Percentiles rank a stretch among this genome's conserved stretches.
These are phyloP conservation scores for Cytidiella melzeri DNA, from an alignment of 768 basidiomycete species.

Conservation along the genomic window DNA sequence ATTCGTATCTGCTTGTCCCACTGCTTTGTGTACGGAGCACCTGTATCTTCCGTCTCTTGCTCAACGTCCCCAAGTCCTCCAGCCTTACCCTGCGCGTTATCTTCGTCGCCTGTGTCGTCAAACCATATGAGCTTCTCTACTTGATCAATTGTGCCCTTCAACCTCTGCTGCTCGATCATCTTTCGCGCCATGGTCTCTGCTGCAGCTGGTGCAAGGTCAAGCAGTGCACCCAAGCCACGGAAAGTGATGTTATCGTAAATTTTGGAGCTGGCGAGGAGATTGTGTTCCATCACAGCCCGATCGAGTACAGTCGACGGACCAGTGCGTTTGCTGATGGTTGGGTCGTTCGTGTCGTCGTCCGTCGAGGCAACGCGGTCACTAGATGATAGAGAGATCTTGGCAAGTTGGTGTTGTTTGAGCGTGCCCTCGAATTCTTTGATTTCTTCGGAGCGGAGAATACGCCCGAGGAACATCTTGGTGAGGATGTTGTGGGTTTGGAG, in stretches of 20 bases:
- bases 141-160: constrained; percentile 93
- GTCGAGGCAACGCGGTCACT: constrained; percentile 75
- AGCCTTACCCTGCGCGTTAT: constrained; percentile 90
- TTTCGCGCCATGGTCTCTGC: constrained; percentile 97
- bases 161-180: constrained; percentile 97
- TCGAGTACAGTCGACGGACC: constrained; percentile 96
- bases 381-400: constrained; percentile 79
- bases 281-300: constrained; percentile 98
- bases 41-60: constrained; percentile 82
- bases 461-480: constrained; percentile 97
- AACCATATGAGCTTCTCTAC: constrained; percentile 94
- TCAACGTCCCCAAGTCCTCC: constrained; percentile 87
- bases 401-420: constrained; percentile 89
- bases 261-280: constrained; percentile 91
- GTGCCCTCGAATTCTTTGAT: constrained; percentile 84
- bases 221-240: constrained; percentile 81
- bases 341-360: constrained; percentile 41
- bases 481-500: constrained; percentile 86
- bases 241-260: constrained; percentile 99
- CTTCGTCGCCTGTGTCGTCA: constrained; percentile 79
- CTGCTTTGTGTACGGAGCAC: constrained; percentile 84
- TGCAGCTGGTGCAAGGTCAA: constrained; percentile 85
- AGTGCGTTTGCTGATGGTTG: constrained; percentile 65
- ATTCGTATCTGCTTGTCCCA: constrained; percentile 94
- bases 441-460: constrained; percentile 87